Percentiles rank a stretch among this genome's conserved stretches.
phyloP scores from a whole-genome alignment of 352 stramenopile genomes.

The Pythium rishiriense region DNA sequence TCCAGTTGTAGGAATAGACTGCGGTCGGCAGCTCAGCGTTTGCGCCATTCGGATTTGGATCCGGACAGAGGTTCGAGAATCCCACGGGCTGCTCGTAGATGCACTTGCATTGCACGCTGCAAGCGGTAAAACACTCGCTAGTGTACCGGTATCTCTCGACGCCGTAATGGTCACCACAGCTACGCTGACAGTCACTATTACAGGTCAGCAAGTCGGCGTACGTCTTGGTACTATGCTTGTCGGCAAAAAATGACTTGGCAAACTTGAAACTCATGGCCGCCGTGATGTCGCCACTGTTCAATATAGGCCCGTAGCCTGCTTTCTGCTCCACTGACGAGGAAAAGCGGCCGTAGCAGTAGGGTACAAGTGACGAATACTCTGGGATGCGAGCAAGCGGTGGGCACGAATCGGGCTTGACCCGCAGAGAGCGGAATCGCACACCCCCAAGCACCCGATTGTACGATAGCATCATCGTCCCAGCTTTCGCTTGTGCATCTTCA shows the following conservation, averaged over 20 bases:
- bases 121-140: slow-evolving; percentile 40
- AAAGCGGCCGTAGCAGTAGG: slow-evolving; percentile 66
- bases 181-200: slow-evolving; percentile 43
- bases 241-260: slow-evolving; percentile 49
- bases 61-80: slow-evolving; percentile 45
- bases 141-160: slow-evolving; percentile 59
- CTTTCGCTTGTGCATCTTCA: slow-evolving; percentile 12
- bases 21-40: slow-evolving; percentile 31
- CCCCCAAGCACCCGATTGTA: slow-evolving; percentile 57
- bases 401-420: slow-evolving; percentile 56
- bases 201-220: slow-evolving; percentile 61
- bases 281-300: slow-evolving; percentile 56
- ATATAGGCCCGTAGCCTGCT: slow-evolving; percentile 51
- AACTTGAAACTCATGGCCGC: slow-evolving; percentile 43
- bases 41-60: slow-evolving; percentile 55
- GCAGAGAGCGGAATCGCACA: slow-evolving; percentile 55
- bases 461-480: slow-evolving; percentile 37
- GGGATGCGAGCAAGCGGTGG: slow-evolving; percentile 46
- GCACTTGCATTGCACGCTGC: slow-evolving; percentile 61
- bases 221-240: slow-evolving; percentile 35
- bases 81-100: slow-evolving; percentile 61
- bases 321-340: slow-evolving; percentile 36
- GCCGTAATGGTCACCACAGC: slow-evolving; percentile 52
- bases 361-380: slow-evolving; percentile 59
- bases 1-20: slow-evolving; percentile 67